A percentile compares a stretch with the other conserved stretches of the same genome.
phyloP scores from a whole-genome alignment of 2,329 filamentous ascomycete species.

The Catunica adiposa region DNA sequence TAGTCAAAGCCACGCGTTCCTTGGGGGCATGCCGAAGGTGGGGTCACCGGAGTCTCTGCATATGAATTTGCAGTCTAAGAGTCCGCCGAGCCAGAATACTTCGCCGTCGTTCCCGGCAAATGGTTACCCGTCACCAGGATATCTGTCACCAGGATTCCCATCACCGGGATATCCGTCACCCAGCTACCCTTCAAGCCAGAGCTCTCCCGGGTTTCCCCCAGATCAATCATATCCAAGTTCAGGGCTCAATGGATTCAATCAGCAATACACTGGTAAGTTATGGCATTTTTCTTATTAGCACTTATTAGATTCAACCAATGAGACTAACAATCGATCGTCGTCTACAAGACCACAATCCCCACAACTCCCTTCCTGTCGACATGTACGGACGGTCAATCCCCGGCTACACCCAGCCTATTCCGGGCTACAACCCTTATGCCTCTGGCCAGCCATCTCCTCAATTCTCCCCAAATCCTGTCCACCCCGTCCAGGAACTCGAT shows the following conservation, averaged over 20 bases:
- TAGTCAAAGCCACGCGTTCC: background rate
- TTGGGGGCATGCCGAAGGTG: background rate
- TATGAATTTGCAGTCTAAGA: background rate
- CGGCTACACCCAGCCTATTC: background rate
- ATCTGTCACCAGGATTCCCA: background rate
- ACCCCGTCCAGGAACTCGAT: background rate
- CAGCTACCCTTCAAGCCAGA: background rate
- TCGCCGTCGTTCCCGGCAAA: background rate
- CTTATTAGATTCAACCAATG: too few relatives aligned
- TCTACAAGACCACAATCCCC: too few relatives aligned
- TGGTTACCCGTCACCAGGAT: background rate
- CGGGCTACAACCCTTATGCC: background rate
- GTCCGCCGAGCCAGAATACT: background rate
- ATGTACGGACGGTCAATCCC: background rate
- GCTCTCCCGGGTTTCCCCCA: background rate
- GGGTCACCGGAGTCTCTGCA: background rate
- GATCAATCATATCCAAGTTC: too few relatives aligned
- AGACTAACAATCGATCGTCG: too few relatives aligned
- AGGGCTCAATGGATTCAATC: background rate
- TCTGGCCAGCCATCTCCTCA: background rate
- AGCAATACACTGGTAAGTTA: too few relatives aligned
- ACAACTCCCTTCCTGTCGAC: background rate
- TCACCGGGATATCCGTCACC: background rate
- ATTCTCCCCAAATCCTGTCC: background rate
- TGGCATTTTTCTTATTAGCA: too few relatives aligned